These are phyloP conservation scores for Auricularia heimuer DNA, from an alignment of 768 basidiomycete genomes.

Conservation along the genomic window DNA sequence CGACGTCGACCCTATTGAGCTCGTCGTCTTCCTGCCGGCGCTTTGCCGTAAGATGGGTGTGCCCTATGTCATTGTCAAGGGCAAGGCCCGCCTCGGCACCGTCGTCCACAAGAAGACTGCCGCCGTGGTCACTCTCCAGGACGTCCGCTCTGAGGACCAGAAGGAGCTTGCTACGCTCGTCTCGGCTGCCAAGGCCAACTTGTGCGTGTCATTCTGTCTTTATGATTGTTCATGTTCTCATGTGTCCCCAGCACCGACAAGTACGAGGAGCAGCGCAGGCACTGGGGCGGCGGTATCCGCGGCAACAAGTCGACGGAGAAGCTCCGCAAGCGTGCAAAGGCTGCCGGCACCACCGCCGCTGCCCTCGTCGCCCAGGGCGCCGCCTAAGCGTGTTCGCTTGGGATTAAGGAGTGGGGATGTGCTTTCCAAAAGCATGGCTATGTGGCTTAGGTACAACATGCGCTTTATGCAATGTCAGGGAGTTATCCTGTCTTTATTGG, in stretches of 20 bases:
- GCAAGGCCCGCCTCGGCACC: conserved; percentile 95
- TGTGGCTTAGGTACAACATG: too few species aligned
- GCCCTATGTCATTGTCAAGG: conserved; percentile 96
- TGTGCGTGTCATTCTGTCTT: conserved; percentile 24
- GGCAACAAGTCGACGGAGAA: conserved; percentile 91
- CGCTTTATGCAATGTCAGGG: too few species aligned
- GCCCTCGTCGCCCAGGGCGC: conserved; percentile 11
- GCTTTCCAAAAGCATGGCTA: too few species aligned
- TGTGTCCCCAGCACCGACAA: conserved; percentile 44
- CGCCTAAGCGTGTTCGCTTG: background rate
- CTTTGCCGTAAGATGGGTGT: conserved; percentile 99
- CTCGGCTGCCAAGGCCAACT: conserved; percentile 93
- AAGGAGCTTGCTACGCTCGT: conserved; percentile 88
- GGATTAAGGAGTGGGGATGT: too few species aligned
- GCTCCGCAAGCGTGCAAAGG: conserved; percentile 91
- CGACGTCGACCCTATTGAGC: conserved; percentile 98
- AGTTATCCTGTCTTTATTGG: too few species aligned
- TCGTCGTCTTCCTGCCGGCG: conserved; percentile 96
- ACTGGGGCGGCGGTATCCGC: conserved; percentile 95
- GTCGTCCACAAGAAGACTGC: conserved; percentile 99
- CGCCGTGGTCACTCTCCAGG: conserved; percentile 82
- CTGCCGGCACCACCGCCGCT: conserved; percentile 55
- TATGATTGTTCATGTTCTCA: too few species aligned
- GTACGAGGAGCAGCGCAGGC: conserved; percentile 82
- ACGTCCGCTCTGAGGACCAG: conserved; percentile 90